phyloP scores from a whole-genome alignment of 139 green algal species.

The Tetraselmis chui region DNA sequence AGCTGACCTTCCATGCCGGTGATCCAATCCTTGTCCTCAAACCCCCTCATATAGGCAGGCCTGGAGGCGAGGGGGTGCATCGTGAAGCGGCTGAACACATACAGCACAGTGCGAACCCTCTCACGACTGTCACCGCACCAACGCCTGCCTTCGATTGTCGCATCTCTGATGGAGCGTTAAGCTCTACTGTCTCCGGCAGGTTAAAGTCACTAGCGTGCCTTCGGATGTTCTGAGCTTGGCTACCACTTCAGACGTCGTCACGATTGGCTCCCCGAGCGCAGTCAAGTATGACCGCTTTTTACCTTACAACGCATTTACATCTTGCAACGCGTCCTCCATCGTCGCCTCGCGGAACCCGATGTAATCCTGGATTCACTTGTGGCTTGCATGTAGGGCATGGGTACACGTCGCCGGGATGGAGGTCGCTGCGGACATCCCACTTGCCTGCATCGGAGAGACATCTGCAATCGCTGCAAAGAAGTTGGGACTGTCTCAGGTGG shows the following conservation, averaged over 20 bases:
- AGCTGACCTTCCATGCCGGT: too few relatives aligned
- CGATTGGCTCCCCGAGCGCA: background rate
- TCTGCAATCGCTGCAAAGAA: conserved; percentile 49
- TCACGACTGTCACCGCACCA: background rate
- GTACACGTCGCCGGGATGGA: conserved; percentile 46
- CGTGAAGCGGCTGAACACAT: conserved; percentile 76
- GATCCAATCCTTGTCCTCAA: too few relatives aligned
- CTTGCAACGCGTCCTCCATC: background rate
- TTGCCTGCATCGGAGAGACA: conserved; percentile 77
- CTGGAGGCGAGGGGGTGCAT: conserved; percentile 53
- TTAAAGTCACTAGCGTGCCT: conserved; percentile 38
- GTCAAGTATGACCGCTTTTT: too few relatives aligned
- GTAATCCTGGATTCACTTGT: background rate
- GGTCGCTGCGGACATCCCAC: conserved; percentile 18
- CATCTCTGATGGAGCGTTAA: background rate
- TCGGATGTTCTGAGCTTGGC: conserved; percentile 36
- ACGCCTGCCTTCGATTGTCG: background rate
- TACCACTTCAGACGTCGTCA: conserved; percentile 44
- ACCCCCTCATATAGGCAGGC: conserved; percentile 38
- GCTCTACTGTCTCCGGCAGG: conserved; percentile 6
- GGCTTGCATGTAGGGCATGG: conserved; percentile 54
- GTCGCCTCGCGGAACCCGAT: background rate
- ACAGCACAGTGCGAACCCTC: conserved; percentile 51
- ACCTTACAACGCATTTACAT: background rate
- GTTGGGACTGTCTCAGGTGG: conserved; percentile 29